phyloP scores from a whole-genome alignment of 169 alveolate species.

The Cryptosporidium bovis region DNA sequence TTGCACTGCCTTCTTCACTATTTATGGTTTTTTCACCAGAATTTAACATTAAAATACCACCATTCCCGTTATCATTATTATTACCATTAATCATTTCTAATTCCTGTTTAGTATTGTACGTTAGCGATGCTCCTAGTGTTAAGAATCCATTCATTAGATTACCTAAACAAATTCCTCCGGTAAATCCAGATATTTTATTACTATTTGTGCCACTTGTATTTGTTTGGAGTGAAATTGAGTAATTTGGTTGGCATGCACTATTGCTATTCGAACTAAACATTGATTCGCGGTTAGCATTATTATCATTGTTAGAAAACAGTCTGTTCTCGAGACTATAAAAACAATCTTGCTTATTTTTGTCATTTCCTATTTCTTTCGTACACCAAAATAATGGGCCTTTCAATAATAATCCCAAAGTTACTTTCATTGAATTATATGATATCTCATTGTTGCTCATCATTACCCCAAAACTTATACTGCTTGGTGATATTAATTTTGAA shows the following conservation, averaged over 20 bases:
- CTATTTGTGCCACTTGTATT: not conserved
- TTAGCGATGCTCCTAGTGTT: conserved; percentile 20
- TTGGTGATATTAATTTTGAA: not conserved
- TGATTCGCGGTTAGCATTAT: no score
- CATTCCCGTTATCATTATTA: not conserved
- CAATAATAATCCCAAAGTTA: conserved; percentile 36
- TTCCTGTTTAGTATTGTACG: conserved; percentile 7
- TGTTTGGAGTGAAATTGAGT: conserved; percentile 44
- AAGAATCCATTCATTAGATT: conserved; percentile 12
- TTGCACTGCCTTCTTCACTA: not conserved
- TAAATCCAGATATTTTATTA: conserved; percentile 49
- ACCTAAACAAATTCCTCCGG: conserved; percentile 30
- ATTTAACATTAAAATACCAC: no score
- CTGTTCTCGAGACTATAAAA: not conserved
- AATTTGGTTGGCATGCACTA: not conserved
- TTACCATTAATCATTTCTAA: not conserved
- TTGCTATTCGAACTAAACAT: not conserved
- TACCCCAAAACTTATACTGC: conserved; percentile 21
- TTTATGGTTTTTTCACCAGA: not conserved
- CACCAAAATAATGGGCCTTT: conserved; percentile 18
- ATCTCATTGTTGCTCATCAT: conserved; percentile 8
- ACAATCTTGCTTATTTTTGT: conserved; percentile 3
- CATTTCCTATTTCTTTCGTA: no score
- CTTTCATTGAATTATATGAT: conserved; percentile 41
- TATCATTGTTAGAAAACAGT: no score